phyloP scores from a whole-genome alignment of 805 yeast genomes.

The Kuraishia molischiana region DNA sequence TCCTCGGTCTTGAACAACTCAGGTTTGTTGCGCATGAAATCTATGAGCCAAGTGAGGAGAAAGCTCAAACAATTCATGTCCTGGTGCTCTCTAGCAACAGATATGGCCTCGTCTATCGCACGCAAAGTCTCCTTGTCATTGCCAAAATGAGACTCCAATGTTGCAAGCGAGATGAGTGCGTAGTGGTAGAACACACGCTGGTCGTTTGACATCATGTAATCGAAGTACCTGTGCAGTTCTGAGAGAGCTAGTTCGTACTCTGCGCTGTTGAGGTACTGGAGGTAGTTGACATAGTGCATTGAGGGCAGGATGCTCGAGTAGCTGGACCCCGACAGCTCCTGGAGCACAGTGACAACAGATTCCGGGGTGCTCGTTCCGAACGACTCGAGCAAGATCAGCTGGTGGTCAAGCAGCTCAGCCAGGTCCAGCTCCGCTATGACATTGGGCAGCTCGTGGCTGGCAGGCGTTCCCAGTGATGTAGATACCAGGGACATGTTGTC shows the following conservation, averaged over 20 bases:
- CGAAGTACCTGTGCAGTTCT: constrained; percentile 54
- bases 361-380: constrained; percentile 41
- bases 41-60: constrained; percentile 64
- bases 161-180: constrained; percentile 64
- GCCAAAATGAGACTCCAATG: constrained; percentile 60
- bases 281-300: constrained; percentile 46
- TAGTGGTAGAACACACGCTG: constrained; percentile 63
- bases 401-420: constrained; percentile 38
- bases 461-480: not conserved
- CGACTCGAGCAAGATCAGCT: constrained; percentile 40
- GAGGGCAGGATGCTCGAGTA: constrained; percentile 28
- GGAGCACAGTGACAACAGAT: constrained; percentile 29
- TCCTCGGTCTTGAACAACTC: constrained; percentile 27
- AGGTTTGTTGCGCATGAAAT: constrained; percentile 63
- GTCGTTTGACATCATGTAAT: constrained; percentile 62
- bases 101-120: constrained; percentile 79
- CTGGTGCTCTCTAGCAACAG: constrained; percentile 78
- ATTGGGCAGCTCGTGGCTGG: constrained; percentile 10
- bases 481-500: not conserved
- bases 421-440: constrained; percentile 44
- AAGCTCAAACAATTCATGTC: constrained; percentile 66
- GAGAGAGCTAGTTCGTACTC: constrained; percentile 56
- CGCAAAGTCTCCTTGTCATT: constrained; percentile 60
- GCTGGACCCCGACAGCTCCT: constrained; percentile 37
- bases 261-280: constrained; percentile 45